Evolutionary conservation across 1,284 basidiomycete species (phyloP).

Genomic region (Ustilago curta): DNA sequence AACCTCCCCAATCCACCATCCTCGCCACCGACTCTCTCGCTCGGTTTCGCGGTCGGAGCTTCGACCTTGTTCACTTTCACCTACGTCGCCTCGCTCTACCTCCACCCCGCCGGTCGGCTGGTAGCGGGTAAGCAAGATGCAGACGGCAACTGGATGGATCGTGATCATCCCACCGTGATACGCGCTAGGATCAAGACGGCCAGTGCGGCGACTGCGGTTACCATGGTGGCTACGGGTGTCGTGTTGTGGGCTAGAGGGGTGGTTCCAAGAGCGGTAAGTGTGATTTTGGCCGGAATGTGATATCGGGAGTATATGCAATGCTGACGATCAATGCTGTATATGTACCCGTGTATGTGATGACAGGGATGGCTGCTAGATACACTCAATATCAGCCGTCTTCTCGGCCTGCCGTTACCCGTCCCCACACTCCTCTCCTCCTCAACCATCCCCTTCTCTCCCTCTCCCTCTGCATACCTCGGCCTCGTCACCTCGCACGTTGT

Average conservation of each 20-base stretch:
- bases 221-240: conserved; percentile 23
- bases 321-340: conserved; percentile 4
- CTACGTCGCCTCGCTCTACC: conserved; percentile 72
- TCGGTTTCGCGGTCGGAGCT: conserved; percentile 30
- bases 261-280: conserved; percentile 27
- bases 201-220: conserved; percentile 23
- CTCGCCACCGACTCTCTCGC: conserved; percentile 24
- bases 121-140: conserved; percentile 14
- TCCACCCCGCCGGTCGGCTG: conserved; percentile 64
- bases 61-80: conserved; percentile 68
- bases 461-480: conserved; percentile 15
- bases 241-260: conserved; percentile 22
- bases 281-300: background rate
- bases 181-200: conserved; percentile 48
- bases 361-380: conserved; percentile 29
- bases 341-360: background rate
- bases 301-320: background rate
- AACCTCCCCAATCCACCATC: conserved; percentile 14
- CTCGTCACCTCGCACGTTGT: conserved; percentile 8
- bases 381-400: conserved; percentile 31
- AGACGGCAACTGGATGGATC: conserved; percentile 27
- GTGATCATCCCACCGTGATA: conserved; percentile 55
- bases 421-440: conserved; percentile 44
- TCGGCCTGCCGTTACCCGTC: conserved; percentile 55
- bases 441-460: conserved; percentile 47